Evolutionary conservation across 768 basidiomycete species (phyloP), one percentile per base, ranked within the genome.

Genomic region (Podaxis pistillaris): DNA sequence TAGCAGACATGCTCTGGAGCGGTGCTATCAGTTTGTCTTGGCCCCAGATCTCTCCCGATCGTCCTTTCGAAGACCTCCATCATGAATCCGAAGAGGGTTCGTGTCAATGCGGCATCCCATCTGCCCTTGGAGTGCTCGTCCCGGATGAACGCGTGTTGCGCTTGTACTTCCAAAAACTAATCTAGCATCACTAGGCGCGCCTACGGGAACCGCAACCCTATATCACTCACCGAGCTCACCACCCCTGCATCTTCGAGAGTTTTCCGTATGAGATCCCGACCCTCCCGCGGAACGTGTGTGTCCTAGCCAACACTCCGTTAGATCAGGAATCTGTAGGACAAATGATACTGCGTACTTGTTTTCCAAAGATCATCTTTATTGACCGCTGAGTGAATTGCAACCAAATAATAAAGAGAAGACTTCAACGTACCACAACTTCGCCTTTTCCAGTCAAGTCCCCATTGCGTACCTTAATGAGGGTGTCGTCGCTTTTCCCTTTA

Each of bases 121-220:
- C 96, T 84, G 1, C 94, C 96, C 73, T 97, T 98, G 33, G 90
- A 93, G 6, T 84, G 83, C 68, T 95, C 93, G 72, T 96, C 95
- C 4, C 96, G 87, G 64, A 98, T 89, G 75, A 98, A 98, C 2
- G 96, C 96, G 67, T 98, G 96, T 69, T 98, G 96, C 0, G 96
- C 96, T 73, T 97, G 94, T 13, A 98, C 94, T 73, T 98, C 96
- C 63, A 97, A 76, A 73, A 96, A 95, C 91, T 95, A 24, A 36
- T 12, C 28, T 3, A 3, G 19, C 11, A 26, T 56, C 6, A 40
- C 19, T 40, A 40, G 9, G 38, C 15, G 22, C 22, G 26, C 26
- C 13, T 11, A 22, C 37, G n/a, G 7, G 19, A 49, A 46, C 19
- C 4, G 38, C 7, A 15, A 33, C 55, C 56, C 47, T 38, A 36